Base-by-base conservation (phyloP, 306 rosid genomes). In the Mimosa bimucronata region DNA sequence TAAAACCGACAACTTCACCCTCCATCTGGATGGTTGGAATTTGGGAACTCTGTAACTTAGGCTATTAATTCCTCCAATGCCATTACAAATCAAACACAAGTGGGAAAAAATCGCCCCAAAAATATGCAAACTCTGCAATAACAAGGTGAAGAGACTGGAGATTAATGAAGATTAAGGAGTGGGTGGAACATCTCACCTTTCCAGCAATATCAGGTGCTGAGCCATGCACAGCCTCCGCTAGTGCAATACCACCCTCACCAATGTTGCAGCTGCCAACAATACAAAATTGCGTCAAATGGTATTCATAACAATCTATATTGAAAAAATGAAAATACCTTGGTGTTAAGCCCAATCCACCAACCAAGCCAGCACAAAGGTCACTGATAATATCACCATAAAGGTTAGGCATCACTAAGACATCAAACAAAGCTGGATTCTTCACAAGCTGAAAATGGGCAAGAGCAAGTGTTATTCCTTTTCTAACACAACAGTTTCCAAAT, bases 121-220 rank as follows among this genome's bases (percentile, higher is more conserved):
- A 16, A 66, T 8, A n/a, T 21, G 52, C 31, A 40, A 68, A 68
- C 7, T 68, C 53, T 7, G n/a, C 53, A 68, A 41, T 12, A 68
- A 66, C 28, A 67, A 69, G 74, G 74, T 13, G 14, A 38, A 21
- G n/a, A 38, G 52, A 38, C n/a, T 21, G 30, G 41, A 26, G 10
- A 67, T 21, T 8, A 44, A 4, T 5, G 66, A 12, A 70, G 21
- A 70, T 25, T 25, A 3, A 3, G 30, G 23, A 42, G 7, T 42
- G 3, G 58, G 48, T 60, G 58, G 48, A 70, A 50, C 30, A 3
- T 42, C 82, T 91, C 76, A 96, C 99, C 99, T 88, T 93, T 90
- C 99, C 99, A 53, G 99, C 99, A 81, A 96, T 96, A 87, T 96
- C 99, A 76, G 99, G 99, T 65, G 99, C 99, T 29, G 99, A 96